Evolutionary conservation across 768 basidiomycete genomes (phyloP).

Genomic region (Lactarius psammicola): DNA sequence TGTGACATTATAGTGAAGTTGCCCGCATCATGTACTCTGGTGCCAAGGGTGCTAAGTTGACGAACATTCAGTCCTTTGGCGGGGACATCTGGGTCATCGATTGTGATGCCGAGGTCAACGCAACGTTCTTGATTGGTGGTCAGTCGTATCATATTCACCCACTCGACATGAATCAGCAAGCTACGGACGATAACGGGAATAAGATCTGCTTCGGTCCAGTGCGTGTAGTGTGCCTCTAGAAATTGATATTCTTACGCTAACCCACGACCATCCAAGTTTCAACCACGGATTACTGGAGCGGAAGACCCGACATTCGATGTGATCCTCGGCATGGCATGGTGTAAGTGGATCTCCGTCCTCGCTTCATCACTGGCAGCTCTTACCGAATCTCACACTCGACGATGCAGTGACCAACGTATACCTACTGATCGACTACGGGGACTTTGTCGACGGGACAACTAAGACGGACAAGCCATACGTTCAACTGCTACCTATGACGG

Average conservation of each 20-base stretch:
- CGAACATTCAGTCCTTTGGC: constrained; percentile 40
- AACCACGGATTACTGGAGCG: constrained; percentile 58
- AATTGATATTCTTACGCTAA: neutral
- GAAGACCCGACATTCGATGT: constrained; percentile 54
- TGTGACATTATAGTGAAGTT: constrained; percentile 39
- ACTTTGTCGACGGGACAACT: constrained; percentile 48
- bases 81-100: constrained; percentile 59
- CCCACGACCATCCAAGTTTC: constrained; percentile 47
- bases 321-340: constrained; percentile 71
- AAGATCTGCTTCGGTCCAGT: constrained; percentile 38
- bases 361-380: neutral
- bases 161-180: constrained; percentile 47
- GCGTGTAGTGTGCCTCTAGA: constrained; percentile 20
- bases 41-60: constrained; percentile 50
- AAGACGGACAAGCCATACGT: constrained; percentile 51
- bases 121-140: constrained; percentile 63
- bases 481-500: constrained; percentile 58
- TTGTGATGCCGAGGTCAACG: constrained; percentile 60
- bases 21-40: constrained; percentile 59
- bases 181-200: constrained; percentile 37
- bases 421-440: constrained; percentile 59
- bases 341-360: constrained; percentile 39
- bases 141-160: constrained; percentile 60
- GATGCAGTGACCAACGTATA: constrained; percentile 63
- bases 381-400: neutral